Conservation (phyloP, 2,329 filamentous ascomycete species). For the Sporothrix schenckii region DNA sequence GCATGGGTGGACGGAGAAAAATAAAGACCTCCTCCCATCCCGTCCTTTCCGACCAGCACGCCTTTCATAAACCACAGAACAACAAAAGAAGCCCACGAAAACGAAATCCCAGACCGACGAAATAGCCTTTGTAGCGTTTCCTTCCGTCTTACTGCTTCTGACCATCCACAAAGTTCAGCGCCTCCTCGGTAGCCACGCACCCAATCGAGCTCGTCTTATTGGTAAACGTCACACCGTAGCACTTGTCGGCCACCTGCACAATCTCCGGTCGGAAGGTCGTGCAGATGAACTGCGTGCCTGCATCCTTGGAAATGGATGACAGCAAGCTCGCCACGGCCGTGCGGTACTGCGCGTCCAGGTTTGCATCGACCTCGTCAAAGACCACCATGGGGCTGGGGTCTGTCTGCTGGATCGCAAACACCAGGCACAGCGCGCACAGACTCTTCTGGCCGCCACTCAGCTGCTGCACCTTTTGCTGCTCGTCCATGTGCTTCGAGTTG, state of each 20-base stretch:
- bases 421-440: constrained; percentile 94
- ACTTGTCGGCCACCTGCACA: constrained; percentile 92
- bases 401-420: constrained; percentile 98
- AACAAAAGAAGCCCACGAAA: not conserved
- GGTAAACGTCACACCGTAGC: constrained; percentile 91
- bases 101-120: not conserved
- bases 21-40: constrained; percentile 16
- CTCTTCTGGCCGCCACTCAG: constrained; percentile 97
- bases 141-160: constrained; percentile 52
- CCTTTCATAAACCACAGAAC: constrained; percentile 26
- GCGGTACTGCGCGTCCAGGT: constrained; percentile 95
- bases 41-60: constrained; percentile 29
- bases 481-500: constrained; percentile 92
- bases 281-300: constrained; percentile 86
- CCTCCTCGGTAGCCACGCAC: constrained; percentile 83
- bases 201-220: constrained; percentile 95
- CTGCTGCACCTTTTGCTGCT: constrained; percentile 97
- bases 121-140: not conserved
- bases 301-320: constrained; percentile 71
- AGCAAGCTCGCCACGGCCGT: constrained; percentile 92
- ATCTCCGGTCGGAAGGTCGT: constrained; percentile 98
- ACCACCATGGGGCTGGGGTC: constrained; percentile 98
- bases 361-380: constrained; percentile 98
- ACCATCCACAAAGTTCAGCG: constrained; percentile 91
- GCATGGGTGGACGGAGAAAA: not conserved